Evolutionary conservation across 371 early-diverging fungal genomes (phyloP).

Genomic region (Chytridiales sp.): DNA sequence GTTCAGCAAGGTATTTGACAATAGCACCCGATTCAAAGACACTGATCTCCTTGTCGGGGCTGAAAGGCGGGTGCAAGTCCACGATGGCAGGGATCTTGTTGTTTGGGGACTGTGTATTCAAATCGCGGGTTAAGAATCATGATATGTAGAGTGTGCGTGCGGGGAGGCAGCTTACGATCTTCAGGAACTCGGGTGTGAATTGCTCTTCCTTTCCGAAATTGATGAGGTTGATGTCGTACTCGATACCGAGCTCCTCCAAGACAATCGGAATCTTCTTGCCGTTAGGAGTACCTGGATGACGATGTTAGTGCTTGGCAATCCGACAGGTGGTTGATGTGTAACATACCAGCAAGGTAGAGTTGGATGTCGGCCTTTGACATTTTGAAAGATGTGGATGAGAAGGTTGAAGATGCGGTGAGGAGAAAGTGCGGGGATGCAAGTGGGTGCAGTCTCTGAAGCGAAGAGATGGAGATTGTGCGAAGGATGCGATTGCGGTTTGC

Average conservation of each 20-base stretch:
- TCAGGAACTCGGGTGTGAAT: conserved; percentile 23
- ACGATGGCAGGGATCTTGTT: conserved; percentile 30
- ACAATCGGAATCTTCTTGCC: conserved; percentile 24
- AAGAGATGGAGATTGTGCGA: too few species aligned
- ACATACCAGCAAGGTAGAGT: too few species aligned
- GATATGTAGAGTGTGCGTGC: background rate
- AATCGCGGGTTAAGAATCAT: too few species aligned
- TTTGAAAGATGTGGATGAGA: too few species aligned
- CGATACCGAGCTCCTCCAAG: conserved; percentile 22
- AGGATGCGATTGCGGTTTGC: too few species aligned
- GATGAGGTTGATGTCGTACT: conserved; percentile 21
- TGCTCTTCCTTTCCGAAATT: conserved; percentile 21
- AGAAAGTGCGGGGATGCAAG: too few species aligned
- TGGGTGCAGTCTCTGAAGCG: too few species aligned
- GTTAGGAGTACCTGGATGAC: too few species aligned
- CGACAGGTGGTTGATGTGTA: too few species aligned
- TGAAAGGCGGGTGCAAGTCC: conserved; percentile 17
- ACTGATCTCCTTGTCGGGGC: conserved; percentile 1
- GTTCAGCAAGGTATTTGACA: conserved; percentile 23
- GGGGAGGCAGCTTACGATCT: conserved; percentile 14
- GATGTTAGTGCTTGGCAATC: too few species aligned
- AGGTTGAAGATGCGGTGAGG: too few species aligned
- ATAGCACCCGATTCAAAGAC: conserved; percentile 30
- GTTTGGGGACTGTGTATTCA: conserved; percentile 12
- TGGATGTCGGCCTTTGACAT: too few species aligned